Evolutionary conservation across 352 stramenopile species (phyloP).

Genomic region (Phytophthora citricola): DNA sequence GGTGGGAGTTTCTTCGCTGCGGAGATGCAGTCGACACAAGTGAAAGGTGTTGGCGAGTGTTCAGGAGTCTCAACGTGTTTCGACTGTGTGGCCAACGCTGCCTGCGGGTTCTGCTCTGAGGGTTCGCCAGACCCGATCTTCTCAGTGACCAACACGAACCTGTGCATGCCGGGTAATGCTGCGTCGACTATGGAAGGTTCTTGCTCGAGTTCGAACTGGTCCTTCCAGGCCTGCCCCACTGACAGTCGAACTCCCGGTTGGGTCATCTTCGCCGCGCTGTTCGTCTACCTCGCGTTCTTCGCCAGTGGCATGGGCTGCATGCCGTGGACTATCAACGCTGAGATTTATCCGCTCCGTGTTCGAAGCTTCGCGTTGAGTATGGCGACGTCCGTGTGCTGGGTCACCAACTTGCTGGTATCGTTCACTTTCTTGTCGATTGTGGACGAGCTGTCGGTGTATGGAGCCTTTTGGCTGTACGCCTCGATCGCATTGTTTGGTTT

Average conservation of each 20-base stretch:
- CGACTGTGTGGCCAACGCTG: conserved; percentile 61
- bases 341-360: conserved; percentile 94
- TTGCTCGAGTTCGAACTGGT: conserved; percentile 43
- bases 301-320: conserved; percentile 88
- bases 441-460: conserved; percentile 52
- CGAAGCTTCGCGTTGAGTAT: conserved; percentile 91
- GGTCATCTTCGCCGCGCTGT: conserved; percentile 67
- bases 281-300: conserved; percentile 83
- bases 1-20: conserved; percentile 30
- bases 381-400: conserved; percentile 94
- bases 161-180: conserved; percentile 38
- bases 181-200: conserved; percentile 14
- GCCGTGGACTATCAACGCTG: conserved; percentile 96
- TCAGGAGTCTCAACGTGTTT: conserved; percentile 62
- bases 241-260: conserved; percentile 50
- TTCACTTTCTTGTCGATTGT: conserved; percentile 94
- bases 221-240: conserved; percentile 51
- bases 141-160: conserved; percentile 16
- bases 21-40: conserved; percentile 16
- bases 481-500: conserved; percentile 74
- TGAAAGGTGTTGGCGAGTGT: conserved; percentile 40
- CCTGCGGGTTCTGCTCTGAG: conserved; percentile 47
- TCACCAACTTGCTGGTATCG: conserved; percentile 92
- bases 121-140: conserved; percentile 19
- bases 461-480: conserved; percentile 93